phyloP scores from a whole-genome alignment of 306 rosid genomes.

The Citrullus colocynthis region DNA sequence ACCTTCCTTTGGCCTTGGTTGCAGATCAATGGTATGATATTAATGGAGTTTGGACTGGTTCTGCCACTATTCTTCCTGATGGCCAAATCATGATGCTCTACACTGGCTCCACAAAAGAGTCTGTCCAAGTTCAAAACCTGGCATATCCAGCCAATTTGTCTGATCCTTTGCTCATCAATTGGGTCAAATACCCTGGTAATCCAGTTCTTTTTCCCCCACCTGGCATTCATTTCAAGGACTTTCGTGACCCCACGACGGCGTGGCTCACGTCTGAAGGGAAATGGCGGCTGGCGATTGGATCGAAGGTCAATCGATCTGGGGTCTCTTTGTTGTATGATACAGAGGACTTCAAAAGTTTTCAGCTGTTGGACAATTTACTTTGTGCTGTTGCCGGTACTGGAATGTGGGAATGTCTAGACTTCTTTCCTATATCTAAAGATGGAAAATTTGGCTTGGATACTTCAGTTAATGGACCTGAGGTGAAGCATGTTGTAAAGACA shows the following conservation, averaged over 20 bases:
- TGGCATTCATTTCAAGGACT: constrained; percentile 38
- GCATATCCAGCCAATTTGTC: constrained; percentile 58
- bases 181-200: constrained; percentile 60
- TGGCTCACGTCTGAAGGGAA: constrained; percentile 69
- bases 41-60: constrained; percentile 81
- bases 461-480: constrained; percentile 34
- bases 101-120: constrained; percentile 70
- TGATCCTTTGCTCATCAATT: constrained; percentile 58
- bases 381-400: constrained; percentile 58
- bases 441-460: constrained; percentile 41
- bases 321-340: constrained; percentile 63
- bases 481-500: constrained; percentile 64
- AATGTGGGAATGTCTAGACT: constrained; percentile 94
- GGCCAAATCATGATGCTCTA: constrained; percentile 59
- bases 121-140: constrained; percentile 68
- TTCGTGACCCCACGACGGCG: constrained; percentile 88
- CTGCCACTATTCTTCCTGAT: constrained; percentile 63
- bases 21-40: constrained; percentile 71
- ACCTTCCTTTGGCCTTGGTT: constrained; percentile 71
- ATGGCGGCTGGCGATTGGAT: constrained; percentile 67
- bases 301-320: constrained; percentile 55
- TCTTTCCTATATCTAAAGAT: constrained; percentile 41
- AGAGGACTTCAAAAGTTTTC: constrained; percentile 40
- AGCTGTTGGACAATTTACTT: constrained; percentile 34
- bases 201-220: constrained; percentile 69